phyloP scores from a whole-genome alignment of 2,329 filamentous ascomycete species.

The Mycogone perniciosa region DNA sequence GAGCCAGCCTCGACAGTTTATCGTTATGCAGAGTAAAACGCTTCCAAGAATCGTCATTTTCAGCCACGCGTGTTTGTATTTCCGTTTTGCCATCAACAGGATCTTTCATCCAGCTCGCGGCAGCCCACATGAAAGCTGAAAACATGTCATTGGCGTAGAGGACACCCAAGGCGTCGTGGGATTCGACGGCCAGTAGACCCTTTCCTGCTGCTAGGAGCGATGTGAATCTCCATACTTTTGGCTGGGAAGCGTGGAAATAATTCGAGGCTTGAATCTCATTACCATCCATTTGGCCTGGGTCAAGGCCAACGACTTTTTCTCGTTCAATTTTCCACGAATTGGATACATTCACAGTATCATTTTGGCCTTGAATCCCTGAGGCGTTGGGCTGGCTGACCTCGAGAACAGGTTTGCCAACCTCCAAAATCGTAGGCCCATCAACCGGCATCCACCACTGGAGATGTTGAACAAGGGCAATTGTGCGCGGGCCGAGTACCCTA shows the following conservation, averaged over 20 bases:
- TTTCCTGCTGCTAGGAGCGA: neutral
- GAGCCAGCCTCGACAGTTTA: neutral
- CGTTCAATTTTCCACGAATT: neutral
- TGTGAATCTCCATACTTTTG: neutral
- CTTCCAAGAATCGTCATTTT: neutral
- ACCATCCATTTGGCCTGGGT: neutral
- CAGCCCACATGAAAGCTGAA: slow-evolving; percentile 4
- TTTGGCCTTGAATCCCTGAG: neutral
- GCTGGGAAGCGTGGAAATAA: neutral
- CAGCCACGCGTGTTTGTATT: neutral
- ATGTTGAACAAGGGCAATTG: neutral
- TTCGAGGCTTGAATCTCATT: neutral
- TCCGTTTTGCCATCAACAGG: slow-evolving; percentile 6
- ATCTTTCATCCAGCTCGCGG: slow-evolving; percentile 13
- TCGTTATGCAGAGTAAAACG: neutral
- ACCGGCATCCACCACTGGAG: neutral
- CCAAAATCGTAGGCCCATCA: neutral
- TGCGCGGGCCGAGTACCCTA: neutral
- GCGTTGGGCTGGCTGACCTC: neutral
- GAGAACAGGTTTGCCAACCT: neutral
- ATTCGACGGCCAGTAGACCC: neutral
- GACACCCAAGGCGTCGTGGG: neutral
- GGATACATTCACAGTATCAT: neutral
- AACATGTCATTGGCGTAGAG: neutral
- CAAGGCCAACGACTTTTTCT: neutral